A percentile compares a stretch with the other conserved stretches of the same genome.
phyloP scores from a whole-genome alignment of 129 eudicot species.

The Centella asiatica region DNA sequence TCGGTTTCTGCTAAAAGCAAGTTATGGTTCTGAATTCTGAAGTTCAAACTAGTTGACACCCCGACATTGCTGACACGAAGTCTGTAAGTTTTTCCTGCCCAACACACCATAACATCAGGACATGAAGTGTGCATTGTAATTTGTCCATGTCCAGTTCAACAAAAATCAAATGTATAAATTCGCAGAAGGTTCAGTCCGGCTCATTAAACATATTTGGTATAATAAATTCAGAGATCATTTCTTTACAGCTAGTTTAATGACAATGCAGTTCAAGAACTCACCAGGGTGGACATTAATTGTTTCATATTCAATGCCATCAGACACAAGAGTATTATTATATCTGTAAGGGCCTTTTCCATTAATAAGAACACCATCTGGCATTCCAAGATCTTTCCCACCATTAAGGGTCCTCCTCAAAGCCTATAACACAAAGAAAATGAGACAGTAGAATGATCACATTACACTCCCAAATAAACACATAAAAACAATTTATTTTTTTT shows the following conservation, averaged over 20 bases:
- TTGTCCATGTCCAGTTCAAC: no score
- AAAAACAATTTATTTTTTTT: neutral
- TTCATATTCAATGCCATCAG: slow-evolving; percentile 71
- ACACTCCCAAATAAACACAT: slow-evolving; percentile 1
- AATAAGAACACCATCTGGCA: slow-evolving; percentile 93
- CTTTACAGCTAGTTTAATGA: neutral
- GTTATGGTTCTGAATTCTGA: slow-evolving; percentile 86
- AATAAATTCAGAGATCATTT: no score
- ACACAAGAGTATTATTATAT: slow-evolving; percentile 81
- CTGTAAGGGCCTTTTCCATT: slow-evolving; percentile 91
- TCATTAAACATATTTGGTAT: no score
- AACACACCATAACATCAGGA: neutral
- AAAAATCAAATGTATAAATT: neutral
- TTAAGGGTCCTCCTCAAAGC: slow-evolving; percentile 66
- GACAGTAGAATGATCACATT: neutral
- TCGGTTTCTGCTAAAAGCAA: slow-evolving; percentile 75
- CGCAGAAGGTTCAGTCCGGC: neutral
- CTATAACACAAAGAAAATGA: slow-evolving; percentile 26
- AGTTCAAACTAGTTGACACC: slow-evolving; percentile 84
- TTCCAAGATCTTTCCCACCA: slow-evolving; percentile 68
- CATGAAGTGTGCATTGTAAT: no score
- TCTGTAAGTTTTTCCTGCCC: slow-evolving; percentile 76
- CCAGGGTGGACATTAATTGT: slow-evolving; percentile 86
- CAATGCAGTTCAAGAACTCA: slow-evolving; percentile 13
- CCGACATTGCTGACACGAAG: slow-evolving; percentile 91